Base-by-base conservation (phyloP, 345 rosid genomes). In the Rhodomyrtus tomentosa region DNA sequence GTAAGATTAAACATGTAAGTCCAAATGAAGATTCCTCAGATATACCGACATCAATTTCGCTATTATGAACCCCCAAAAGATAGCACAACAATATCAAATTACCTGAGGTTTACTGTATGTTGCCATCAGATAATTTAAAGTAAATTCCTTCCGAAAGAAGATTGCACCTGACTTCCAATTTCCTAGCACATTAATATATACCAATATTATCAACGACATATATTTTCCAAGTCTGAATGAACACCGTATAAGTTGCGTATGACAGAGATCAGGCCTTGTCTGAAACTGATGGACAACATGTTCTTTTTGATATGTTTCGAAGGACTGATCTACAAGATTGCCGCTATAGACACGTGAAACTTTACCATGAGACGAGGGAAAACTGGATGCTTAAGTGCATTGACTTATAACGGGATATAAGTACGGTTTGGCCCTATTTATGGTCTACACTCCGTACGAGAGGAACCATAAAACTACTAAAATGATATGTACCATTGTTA, bases 91-190 rank as follows among this genome's bases (percentile, higher is more conserved):
- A 12, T 51, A 80, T 51, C 0, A n/a, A 27, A 51, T 38, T 58
- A 94, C 99, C 98, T 95, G 96, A 52, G 93, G 89, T 88, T 92
- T 96, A 82, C 90, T 88, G 86, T 90, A 96, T 22, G 96, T 93
- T 27, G 98, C 97, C 89, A 96, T 89, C 87, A 93, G 58, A 89
- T 89, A 94, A 88, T 91, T 95, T 83, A 96, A 88, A 32, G 82
- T 86, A 88, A 81, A 96, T 84, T 91, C 97, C 84, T 87, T 87
- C 22, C 62, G 53, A 87, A 94, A 95, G 76, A 85, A 92, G 7
- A 89, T 72, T 50, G 95, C 94, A 55, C 92, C 95, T 27, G 82
- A 74, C 86, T 85, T 92, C 99, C 95, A 93, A 82, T 85, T 86
- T 50, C 91, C 99, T 94, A 49, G 32, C 36, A 49, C 29, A 25